Percentiles rank a stretch among this genome's conserved stretches.
These are phyloP conservation scores for Xylaria sp. DNA, from an alignment of 2,329 filamentous ascomycete species.

Conservation along the genomic window DNA sequence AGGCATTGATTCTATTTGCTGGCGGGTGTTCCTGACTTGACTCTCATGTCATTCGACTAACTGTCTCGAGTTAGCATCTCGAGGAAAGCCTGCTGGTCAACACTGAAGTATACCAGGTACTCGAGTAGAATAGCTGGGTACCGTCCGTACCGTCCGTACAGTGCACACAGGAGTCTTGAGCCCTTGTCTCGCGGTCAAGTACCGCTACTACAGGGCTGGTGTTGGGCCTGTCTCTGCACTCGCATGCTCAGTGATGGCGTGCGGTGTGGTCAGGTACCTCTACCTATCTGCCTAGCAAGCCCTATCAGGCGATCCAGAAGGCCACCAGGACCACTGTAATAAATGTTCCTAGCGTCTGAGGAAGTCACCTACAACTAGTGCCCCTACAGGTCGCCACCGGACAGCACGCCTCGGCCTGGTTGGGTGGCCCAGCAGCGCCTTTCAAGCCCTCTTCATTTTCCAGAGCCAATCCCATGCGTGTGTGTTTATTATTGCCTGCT, in stretches of 20 bases:
- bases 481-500: neutral
- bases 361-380: neutral
- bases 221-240: neutral
- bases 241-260: slow-evolving; percentile 11
- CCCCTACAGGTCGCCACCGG: neutral
- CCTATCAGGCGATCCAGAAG: slow-evolving; percentile 8
- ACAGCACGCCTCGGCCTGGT: slow-evolving; percentile 17
- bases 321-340: neutral
- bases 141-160: slow-evolving; percentile 7
- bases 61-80: slow-evolving; percentile 6
- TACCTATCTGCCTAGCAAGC: slow-evolving; percentile 21
- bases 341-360: too few relatives aligned
- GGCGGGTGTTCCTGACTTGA: slow-evolving; percentile 11
- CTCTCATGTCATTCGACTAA: slow-evolving; percentile 11
- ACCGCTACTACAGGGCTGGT: slow-evolving; percentile 19
- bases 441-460: slow-evolving; percentile 31
- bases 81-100: neutral
- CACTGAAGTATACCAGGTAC: neutral
- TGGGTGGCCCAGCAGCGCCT: slow-evolving; percentile 19
- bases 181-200: neutral
- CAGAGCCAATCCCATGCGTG: too few relatives aligned
- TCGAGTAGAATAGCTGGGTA: neutral
- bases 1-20: slow-evolving; percentile 20
- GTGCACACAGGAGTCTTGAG: slow-evolving; percentile 1
- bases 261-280: slow-evolving; percentile 6